Base-by-base conservation (phyloP, 192 early-diverging fungal species). In the Gigaspora rosea region DNA sequence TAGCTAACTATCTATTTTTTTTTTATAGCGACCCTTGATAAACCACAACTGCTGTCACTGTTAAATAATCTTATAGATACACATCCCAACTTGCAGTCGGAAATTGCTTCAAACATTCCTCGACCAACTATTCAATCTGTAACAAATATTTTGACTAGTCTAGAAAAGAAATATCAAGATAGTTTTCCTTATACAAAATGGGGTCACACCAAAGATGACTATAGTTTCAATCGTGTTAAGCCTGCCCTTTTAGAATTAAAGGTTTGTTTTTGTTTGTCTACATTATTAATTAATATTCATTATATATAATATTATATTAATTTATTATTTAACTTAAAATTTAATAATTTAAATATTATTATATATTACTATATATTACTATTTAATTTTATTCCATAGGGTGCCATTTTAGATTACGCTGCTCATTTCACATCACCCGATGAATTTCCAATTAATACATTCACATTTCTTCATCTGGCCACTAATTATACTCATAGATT, bases 181-280 rank as follows among this genome's bases (percentile, higher is more conserved):
- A 87, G 91, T 4, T 97, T 96, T 81, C 96, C 96, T 0, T 99
- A 97, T 86, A 92, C 88, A 71, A 90, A 92, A 77, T 86, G 87
- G 57, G 96, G 96, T 16, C 88, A 89, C 22, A 77, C 81, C 1
- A 83, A 86, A 35, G 95, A 97, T 81, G 93, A 95, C 82, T 99
- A 99, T 82, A 89, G 94, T 8, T 97, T 90, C 83, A 91, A 93
- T 80, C 87, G 97, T 71, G 94, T 97, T 57, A 86, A 89, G 75
- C 89, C 92, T 56, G 83, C 85, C 9, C 81, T 98, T 27, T 81
- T 86, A 4, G 94, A 97, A 71, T 85, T 97, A 22, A 80, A 85
- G 27, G 89, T 87, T 84, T 58, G 8, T 12, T 57, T 71, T 20
- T 13, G 35, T 47, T 20, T 27, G 78, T 6, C 79, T 78, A 89